Percentiles rank a stretch among this genome's conserved stretches.
phyloP scores from a whole-genome alignment of 371 early-diverging fungal genomes.

The Blastocladiella emersonii region DNA sequence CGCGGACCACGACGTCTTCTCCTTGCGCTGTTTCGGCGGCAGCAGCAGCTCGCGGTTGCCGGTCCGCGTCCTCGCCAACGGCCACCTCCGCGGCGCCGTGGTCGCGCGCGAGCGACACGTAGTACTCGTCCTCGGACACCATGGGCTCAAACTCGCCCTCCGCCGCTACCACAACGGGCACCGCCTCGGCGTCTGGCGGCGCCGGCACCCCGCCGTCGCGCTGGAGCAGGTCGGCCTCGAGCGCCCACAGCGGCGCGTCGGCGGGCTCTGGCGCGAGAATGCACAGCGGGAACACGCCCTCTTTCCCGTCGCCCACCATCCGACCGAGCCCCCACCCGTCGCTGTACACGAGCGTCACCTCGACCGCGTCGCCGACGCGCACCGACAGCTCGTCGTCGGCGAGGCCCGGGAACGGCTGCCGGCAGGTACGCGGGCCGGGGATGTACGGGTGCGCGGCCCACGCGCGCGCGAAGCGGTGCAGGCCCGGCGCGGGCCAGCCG shows the following conservation, averaged over 20 bases:
- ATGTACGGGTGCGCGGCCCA: not conserved
- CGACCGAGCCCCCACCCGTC: conserved; percentile 56
- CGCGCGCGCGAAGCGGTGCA: not conserved
- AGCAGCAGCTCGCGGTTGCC: too few species aligned
- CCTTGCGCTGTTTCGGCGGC: too few species aligned
- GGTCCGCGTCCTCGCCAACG: too few species aligned
- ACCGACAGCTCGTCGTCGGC: not conserved
- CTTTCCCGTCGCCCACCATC: not conserved
- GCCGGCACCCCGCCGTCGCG: too few species aligned
- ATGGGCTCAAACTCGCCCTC: too few species aligned
- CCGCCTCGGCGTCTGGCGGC: too few species aligned
- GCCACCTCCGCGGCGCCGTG: too few species aligned
- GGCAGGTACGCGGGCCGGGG: not conserved
- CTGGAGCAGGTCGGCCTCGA: not conserved
- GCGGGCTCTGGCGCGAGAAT: not conserved
- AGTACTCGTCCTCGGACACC: too few species aligned
- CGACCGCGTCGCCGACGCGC: not conserved
- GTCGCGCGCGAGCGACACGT: too few species aligned
- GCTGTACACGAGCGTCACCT: conserved; percentile 25
- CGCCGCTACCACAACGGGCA: too few species aligned
- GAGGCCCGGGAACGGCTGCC: not conserved
- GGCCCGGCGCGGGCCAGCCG: not conserved
- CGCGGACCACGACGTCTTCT: too few species aligned
- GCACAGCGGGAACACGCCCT: not conserved
- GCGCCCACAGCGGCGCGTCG: not conserved